These are phyloP conservation scores for Podaxis rugospora DNA, from an alignment of 768 basidiomycete genomes.

Conservation along the genomic window DNA sequence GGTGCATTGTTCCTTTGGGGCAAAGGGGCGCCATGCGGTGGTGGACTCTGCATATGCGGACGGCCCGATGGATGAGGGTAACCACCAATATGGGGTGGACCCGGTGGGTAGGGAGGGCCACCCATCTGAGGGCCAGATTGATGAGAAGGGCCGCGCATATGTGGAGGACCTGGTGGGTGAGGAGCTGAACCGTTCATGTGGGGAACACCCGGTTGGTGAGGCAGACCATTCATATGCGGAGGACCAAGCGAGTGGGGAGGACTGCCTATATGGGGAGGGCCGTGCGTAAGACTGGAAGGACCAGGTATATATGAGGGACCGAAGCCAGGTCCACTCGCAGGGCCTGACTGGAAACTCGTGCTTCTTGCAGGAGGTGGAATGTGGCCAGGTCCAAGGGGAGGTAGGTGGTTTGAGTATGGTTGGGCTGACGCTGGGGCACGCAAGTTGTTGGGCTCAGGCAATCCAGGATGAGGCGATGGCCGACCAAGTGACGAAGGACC, in stretches of 20 bases:
- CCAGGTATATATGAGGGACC: conserved; percentile 18
- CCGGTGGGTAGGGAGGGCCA: not conserved
- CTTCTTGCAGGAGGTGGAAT: conserved; percentile 34
- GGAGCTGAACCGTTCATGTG: not conserved
- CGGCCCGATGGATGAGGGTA: not conserved
- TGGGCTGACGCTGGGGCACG: conserved; percentile 26
- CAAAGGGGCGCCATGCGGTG: conserved; percentile 6
- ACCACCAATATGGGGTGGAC: not conserved
- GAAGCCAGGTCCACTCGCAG: conserved; percentile 20
- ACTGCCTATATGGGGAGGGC: not conserved
- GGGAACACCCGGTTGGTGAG: not conserved
- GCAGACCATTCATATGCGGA: not conserved
- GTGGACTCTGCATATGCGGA: not conserved
- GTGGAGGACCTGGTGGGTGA: not conserved
- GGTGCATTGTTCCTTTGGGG: not conserved
- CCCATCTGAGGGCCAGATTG: not conserved
- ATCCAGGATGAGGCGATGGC: conserved; percentile 6
- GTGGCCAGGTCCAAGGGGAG: conserved; percentile 30
- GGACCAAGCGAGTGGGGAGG: not conserved
- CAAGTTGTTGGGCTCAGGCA: conserved; percentile 14
- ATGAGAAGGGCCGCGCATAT: not conserved
- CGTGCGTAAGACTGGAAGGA: not conserved
- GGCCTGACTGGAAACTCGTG: conserved; percentile 26
- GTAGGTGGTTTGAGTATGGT: conserved; percentile 25
- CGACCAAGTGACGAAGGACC: conserved; percentile 1